Percentiles rank a stretch among this genome's conserved stretches.
These are phyloP conservation scores for Cutaneotrichosporon mucoides DNA, from an alignment of 1,284 basidiomycete species.

Conservation along the genomic window DNA sequence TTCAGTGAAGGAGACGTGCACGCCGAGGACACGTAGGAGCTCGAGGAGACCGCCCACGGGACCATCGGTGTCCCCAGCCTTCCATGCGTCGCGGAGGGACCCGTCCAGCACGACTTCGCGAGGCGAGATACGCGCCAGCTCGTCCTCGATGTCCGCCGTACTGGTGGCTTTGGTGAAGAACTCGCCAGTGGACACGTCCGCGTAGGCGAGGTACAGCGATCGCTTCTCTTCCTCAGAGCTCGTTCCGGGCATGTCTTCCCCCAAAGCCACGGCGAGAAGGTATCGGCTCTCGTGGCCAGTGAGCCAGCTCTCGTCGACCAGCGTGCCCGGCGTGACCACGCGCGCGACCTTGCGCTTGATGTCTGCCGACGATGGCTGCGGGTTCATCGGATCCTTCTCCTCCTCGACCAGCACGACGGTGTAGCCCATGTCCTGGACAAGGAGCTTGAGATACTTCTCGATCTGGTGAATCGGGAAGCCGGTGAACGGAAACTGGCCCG, in stretches of 20 bases:
- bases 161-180: conserved; percentile 70
- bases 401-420: conserved; percentile 92
- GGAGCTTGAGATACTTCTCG: conserved; percentile 76
- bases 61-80: neutral
- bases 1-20: conserved; percentile 42
- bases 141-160: conserved; percentile 64
- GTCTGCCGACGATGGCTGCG: conserved; percentile 3
- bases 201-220: conserved; percentile 64
- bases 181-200: conserved; percentile 91
- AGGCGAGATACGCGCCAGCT: conserved; percentile 75
- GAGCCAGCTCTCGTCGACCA: conserved; percentile 83
- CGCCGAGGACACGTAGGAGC: conserved; percentile 32
- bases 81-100: conserved; percentile 46
- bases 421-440: conserved; percentile 73
- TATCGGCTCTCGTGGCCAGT: conserved; percentile 82
- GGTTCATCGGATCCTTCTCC: conserved; percentile 51
- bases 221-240: neutral
- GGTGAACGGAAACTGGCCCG: conserved; percentile 62
- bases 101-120: conserved; percentile 72
- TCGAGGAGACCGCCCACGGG: conserved; percentile 2
- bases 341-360: conserved; percentile 66
- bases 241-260: neutral
- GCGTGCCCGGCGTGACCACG: conserved; percentile 84
- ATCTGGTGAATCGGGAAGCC: conserved; percentile 84
- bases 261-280: conserved; percentile 64